A percentile compares a stretch with the other conserved stretches of the same genome.
Conservation (phyloP, 2,329 filamentous ascomycete genomes). For the Cladobotryum protrusum region DNA sequence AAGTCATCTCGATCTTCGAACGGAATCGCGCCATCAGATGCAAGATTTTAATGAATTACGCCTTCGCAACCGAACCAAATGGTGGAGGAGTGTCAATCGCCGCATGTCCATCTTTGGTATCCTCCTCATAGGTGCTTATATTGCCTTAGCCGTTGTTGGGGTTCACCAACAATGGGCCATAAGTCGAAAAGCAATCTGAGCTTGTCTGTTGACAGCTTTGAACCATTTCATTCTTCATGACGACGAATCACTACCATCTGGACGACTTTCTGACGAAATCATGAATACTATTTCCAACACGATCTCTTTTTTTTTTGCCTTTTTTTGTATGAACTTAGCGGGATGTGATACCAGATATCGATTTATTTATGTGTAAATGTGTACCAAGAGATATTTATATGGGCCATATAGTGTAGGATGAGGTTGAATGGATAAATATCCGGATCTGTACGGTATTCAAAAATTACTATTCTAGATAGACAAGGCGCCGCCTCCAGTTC, state of each 20-base stretch:
- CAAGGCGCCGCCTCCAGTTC: too few species aligned
- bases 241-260: not conserved
- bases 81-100: slow-evolving; percentile 56
- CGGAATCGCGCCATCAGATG: slow-evolving; percentile 28
- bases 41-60: slow-evolving; percentile 36
- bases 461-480: too few species aligned
- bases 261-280: slow-evolving; percentile 13
- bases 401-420: too few species aligned
- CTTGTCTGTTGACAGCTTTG: too few species aligned
- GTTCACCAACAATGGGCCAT: slow-evolving; percentile 42
- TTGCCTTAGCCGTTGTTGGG: slow-evolving; percentile 47
- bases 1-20: slow-evolving; percentile 33
- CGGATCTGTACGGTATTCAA: too few species aligned
- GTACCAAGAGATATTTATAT: not conserved
- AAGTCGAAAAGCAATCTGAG: slow-evolving; percentile 3
- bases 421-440: too few species aligned
- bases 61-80: slow-evolving; percentile 46
- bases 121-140: slow-evolving; percentile 45
- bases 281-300: slow-evolving; percentile 3
- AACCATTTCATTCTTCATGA: not conserved
- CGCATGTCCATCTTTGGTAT: slow-evolving; percentile 52
- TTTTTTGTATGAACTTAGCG: not conserved
- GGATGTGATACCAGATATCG: not conserved
- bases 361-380: not conserved
- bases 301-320: not conserved